Evolutionary conservation across 2,329 filamentous ascomycete species (phyloP).

Genomic region (Sclerotinia minor): DNA sequence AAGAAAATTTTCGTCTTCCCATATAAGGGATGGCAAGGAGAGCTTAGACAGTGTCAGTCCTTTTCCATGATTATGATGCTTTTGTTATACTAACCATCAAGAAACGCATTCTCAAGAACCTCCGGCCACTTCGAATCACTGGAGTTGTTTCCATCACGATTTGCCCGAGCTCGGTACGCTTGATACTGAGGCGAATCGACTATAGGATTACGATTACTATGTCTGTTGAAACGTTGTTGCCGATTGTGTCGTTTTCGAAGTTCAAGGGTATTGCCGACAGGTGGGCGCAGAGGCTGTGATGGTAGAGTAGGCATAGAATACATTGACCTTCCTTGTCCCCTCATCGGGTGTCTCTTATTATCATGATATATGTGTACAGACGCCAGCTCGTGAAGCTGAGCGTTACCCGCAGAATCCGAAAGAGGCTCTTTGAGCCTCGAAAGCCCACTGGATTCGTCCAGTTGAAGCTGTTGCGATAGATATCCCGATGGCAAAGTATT

Average conservation of each 20-base stretch:
- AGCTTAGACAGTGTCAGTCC: conserved; percentile 45
- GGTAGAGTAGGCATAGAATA: conserved; percentile 37
- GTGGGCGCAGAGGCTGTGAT: conserved; percentile 34
- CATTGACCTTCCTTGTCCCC: conserved; percentile 31
- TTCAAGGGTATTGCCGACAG: conserved; percentile 34
- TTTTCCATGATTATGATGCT: neutral
- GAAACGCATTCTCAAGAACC: conserved; percentile 64
- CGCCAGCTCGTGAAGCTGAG: conserved; percentile 37
- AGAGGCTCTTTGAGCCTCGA: conserved; percentile 36
- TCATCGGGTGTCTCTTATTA: conserved; percentile 33
- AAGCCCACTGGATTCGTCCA: conserved; percentile 32
- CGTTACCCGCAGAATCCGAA: conserved; percentile 39
- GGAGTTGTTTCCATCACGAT: conserved; percentile 60
- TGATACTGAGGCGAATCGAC: conserved; percentile 63
- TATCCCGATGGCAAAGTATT: conserved; percentile 35
- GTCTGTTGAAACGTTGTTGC: conserved; percentile 37
- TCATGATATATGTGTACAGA: conserved; percentile 37
- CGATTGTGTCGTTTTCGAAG: conserved; percentile 41
- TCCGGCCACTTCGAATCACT: conserved; percentile 63
- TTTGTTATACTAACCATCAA: conserved; percentile 56
- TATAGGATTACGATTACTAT: conserved; percentile 54
- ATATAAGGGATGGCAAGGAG: conserved; percentile 65
- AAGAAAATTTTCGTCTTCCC: conserved; percentile 66
- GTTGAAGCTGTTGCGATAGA: conserved; percentile 29
- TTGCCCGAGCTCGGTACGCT: conserved; percentile 65